These are phyloP conservation scores for Candida oleophila DNA, from an alignment of 805 yeast genomes.

Conservation along the genomic window DNA sequence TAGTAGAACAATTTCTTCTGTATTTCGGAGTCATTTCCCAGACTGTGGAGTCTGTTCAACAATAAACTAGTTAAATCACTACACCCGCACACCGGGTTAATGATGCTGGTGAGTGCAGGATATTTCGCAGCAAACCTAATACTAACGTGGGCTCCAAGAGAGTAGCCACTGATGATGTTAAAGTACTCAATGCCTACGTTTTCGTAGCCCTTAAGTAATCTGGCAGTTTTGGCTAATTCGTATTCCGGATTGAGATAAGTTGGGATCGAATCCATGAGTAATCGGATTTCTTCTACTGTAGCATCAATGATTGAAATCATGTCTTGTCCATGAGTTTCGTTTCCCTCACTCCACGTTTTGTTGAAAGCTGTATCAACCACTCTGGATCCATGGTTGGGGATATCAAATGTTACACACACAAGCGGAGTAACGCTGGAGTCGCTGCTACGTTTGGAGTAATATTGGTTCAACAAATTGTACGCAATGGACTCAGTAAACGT, in stretches of 20 bases:
- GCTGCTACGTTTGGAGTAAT: slow-evolving; percentile 14
- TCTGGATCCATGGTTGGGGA: slow-evolving; percentile 57
- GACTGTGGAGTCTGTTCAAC: slow-evolving; percentile 35
- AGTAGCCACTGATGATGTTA: slow-evolving; percentile 48
- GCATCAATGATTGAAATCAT: slow-evolving; percentile 50
- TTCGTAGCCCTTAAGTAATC: slow-evolving; percentile 10
- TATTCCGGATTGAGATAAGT: slow-evolving; percentile 33
- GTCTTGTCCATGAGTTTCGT: slow-evolving; percentile 50
- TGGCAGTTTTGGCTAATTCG: slow-evolving; percentile 14
- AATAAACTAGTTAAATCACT: slow-evolving; percentile 46
- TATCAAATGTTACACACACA: slow-evolving; percentile 51
- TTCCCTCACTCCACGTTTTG: slow-evolving; percentile 47
- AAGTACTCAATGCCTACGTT: slow-evolving; percentile 22
- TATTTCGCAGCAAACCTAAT: slow-evolving; percentile 42
- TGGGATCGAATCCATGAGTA: slow-evolving; percentile 47
- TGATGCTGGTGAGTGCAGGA: slow-evolving; percentile 36
- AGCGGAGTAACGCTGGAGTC: slow-evolving; percentile 23
- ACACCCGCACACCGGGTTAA: slow-evolving; percentile 53
- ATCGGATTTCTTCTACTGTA: slow-evolving; percentile 42
- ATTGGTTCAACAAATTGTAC: slow-evolving; percentile 29
- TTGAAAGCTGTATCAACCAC: slow-evolving; percentile 33
- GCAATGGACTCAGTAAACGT: slow-evolving; percentile 41
- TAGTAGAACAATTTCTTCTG: slow-evolving; percentile 31
- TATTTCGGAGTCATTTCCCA: slow-evolving; percentile 16
- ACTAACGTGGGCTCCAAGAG: slow-evolving; percentile 59